phyloP scores from a whole-genome alignment of 306 rosid genomes.

The Begonia peltatifolia region DNA sequence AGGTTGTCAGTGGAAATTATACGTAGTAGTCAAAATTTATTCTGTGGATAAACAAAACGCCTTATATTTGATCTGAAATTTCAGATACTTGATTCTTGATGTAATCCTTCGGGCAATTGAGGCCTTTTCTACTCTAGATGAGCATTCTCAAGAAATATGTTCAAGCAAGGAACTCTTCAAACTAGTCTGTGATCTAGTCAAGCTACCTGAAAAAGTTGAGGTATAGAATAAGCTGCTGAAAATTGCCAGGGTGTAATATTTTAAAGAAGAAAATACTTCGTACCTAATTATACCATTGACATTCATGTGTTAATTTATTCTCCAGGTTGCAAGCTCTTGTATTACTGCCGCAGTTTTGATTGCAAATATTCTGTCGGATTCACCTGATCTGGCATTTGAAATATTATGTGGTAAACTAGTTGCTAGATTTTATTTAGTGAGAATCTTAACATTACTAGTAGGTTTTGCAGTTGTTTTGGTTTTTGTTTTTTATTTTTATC shows the following conservation, averaged over 20 bases:
- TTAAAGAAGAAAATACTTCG: background rate
- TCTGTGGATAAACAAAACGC: background rate
- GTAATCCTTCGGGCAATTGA: constrained; percentile 57
- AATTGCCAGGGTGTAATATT: background rate
- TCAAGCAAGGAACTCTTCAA: constrained; percentile 54
- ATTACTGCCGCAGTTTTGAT: constrained; percentile 66
- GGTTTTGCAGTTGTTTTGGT: background rate
- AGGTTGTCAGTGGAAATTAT: background rate
- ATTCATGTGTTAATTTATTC: too few species aligned
- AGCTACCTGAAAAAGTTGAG: constrained; percentile 81
- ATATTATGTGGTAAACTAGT: constrained; percentile 40
- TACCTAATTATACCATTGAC: background rate
- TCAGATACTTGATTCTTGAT: constrained; percentile 73
- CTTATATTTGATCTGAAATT: constrained; percentile 7
- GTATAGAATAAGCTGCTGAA: constrained; percentile 24
- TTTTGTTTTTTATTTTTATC: background rate
- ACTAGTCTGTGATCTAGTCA: constrained; percentile 39
- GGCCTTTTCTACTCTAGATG: constrained; percentile 65
- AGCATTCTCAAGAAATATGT: constrained; percentile 61
- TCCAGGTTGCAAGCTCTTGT: constrained; percentile 73
- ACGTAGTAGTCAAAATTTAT: background rate
- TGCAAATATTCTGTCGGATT: constrained; percentile 79
- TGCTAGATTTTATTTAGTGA: constrained; percentile 7
- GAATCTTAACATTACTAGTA: background rate
- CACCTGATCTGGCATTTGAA: constrained; percentile 34